These are phyloP conservation scores for Trichoderma virens DNA, from an alignment of 495 filamentous ascomycete genomes.

Conservation along the genomic window DNA sequence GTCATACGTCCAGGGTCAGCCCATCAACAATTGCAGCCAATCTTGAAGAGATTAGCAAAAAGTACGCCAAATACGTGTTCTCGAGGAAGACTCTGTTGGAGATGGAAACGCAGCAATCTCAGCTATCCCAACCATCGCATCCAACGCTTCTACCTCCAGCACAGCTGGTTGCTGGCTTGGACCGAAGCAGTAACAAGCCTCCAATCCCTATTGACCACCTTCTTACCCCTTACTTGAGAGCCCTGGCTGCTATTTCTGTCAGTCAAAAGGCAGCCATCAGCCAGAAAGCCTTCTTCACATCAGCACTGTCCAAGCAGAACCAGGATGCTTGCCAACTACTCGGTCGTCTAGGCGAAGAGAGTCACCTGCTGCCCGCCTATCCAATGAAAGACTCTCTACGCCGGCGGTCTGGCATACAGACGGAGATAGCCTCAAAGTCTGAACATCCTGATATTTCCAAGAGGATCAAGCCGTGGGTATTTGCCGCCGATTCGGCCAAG, in stretches of 20 bases:
- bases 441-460: constrained; percentile 28
- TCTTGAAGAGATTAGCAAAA: constrained; percentile 37
- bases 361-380: constrained; percentile 58
- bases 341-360: constrained; percentile 58
- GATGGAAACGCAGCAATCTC: constrained; percentile 19
- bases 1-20: constrained; percentile 29
- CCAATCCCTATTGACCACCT: constrained; percentile 24
- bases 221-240: constrained; percentile 47
- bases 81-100: constrained; percentile 37
- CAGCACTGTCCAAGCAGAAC: constrained; percentile 50
- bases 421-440: constrained; percentile 18
- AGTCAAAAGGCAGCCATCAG: constrained; percentile 55
- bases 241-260: constrained; percentile 48
- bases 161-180: constrained; percentile 18
- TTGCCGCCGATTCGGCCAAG: constrained; percentile 41
- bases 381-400: constrained; percentile 35
- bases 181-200: not conserved
- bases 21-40: constrained; percentile 33
- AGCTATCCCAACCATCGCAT: constrained; percentile 10
- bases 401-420: constrained; percentile 17
- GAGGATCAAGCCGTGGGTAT: constrained; percentile 41
- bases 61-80: constrained; percentile 40
- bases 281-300: constrained; percentile 56
- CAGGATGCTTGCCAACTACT: constrained; percentile 48
- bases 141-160: constrained; percentile 20